phyloP scores from a whole-genome alignment of 2,329 filamentous ascomycete species.

The Hansfordia pulvinata region DNA sequence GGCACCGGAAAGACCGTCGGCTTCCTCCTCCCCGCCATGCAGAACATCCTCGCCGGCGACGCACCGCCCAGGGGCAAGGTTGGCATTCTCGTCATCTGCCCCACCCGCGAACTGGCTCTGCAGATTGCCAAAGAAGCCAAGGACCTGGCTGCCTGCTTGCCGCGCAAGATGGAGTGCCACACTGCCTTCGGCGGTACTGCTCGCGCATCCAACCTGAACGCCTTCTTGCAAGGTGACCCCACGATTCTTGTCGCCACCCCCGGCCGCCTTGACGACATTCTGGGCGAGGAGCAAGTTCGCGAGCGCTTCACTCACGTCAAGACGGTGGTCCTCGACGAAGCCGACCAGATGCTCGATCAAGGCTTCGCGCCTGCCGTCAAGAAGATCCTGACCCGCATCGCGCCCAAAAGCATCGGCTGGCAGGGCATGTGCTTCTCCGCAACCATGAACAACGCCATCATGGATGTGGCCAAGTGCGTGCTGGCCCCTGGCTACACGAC shows the following conservation, averaged over 20 bases:
- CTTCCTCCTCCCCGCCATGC: slow-evolving; percentile 72
- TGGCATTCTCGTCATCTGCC: slow-evolving; percentile 52
- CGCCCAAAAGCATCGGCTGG: too few relatives aligned
- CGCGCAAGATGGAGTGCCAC: slow-evolving; percentile 62
- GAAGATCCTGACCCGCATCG: slow-evolving; percentile 58
- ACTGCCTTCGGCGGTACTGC: slow-evolving; percentile 74
- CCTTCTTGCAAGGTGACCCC: slow-evolving; percentile 60
- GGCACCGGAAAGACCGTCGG: slow-evolving; percentile 80
- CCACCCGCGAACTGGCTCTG: slow-evolving; percentile 56
- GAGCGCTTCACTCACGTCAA: slow-evolving; percentile 56
- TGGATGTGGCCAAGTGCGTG: slow-evolving; percentile 56
- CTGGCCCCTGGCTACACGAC: slow-evolving; percentile 63
- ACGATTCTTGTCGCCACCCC: slow-evolving; percentile 74
- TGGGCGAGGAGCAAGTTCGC: slow-evolving; percentile 56
- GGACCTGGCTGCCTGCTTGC: slow-evolving; percentile 56
- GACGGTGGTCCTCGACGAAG: slow-evolving; percentile 73
- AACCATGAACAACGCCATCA: slow-evolving; percentile 68
- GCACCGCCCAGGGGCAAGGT: slow-evolving; percentile 24
- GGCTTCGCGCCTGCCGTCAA: slow-evolving; percentile 72
- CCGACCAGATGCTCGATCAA: slow-evolving; percentile 69
- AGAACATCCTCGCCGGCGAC: slow-evolving; percentile 49
- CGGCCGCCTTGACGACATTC: slow-evolving; percentile 64
- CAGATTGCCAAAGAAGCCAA: slow-evolving; percentile 61
- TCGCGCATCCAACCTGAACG: slow-evolving; percentile 57
- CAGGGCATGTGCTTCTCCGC: slow-evolving; percentile 78